A percentile compares a stretch with the other conserved stretches of the same genome.
These are phyloP conservation scores for Styphnolobium japonicum DNA, from an alignment of 306 rosid genomes.

Conservation along the genomic window DNA sequence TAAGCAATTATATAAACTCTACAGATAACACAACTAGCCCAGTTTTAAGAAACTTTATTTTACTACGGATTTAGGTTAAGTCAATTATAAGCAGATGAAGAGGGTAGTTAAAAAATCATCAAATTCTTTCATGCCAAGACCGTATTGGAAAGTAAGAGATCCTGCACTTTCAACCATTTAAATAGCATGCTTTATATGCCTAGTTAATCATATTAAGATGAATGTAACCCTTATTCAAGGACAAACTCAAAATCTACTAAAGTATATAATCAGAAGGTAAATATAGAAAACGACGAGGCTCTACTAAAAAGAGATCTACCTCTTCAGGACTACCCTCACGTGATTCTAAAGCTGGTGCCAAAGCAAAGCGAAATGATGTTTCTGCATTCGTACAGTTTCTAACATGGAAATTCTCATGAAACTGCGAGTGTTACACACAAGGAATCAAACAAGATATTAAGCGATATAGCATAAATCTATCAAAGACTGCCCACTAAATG, in stretches of 20 bases:
- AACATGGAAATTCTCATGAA: constrained; percentile 67
- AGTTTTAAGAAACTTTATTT: constrained; percentile 19
- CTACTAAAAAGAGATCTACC: constrained; percentile 47
- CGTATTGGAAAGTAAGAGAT: constrained; percentile 8
- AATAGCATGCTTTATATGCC: neutral
- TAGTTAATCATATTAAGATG: neutral
- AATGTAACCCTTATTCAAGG: constrained; percentile 6
- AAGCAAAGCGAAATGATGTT: constrained; percentile 38
- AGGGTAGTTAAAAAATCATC: neutral
- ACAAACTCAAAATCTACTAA: constrained; percentile 17
- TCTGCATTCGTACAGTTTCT: constrained; percentile 42
- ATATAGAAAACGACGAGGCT: constrained; percentile 4
- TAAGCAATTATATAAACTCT: neutral
- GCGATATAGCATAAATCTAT: neutral
- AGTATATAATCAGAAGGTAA: neutral
- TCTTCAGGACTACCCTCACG: constrained; percentile 87
- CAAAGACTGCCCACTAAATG: constrained; percentile 11
- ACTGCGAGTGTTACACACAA: constrained; percentile 49
- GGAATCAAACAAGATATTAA: constrained; percentile 32
- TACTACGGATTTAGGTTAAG: neutral
- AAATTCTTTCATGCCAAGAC: constrained; percentile 21
- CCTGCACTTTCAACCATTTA: neutral
- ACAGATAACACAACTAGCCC: neutral
- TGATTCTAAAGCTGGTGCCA: constrained; percentile 56
- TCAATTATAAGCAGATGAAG: neutral